These are phyloP conservation scores for Talaromyces thailandensis DNA, from an alignment of 495 filamentous ascomycete genomes.

Conservation along the genomic window DNA sequence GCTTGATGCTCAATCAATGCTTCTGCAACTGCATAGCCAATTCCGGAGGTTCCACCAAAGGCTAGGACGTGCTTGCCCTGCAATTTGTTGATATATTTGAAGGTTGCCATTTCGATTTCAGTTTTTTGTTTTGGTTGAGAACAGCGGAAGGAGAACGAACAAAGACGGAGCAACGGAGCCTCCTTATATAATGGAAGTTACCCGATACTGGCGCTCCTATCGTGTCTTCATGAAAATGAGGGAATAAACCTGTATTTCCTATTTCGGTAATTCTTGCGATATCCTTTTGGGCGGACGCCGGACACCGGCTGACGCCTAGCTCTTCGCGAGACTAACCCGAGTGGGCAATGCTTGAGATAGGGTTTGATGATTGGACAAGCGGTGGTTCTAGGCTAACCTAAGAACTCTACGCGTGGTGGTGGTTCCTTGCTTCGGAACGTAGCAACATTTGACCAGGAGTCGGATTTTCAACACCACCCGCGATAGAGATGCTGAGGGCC, in stretches of 20 bases:
- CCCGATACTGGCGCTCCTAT: background rate
- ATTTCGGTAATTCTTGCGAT: conserved; percentile 2
- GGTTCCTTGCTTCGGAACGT: too few relatives aligned
- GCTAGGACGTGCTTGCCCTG: conserved; percentile 32
- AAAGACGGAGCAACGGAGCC: background rate
- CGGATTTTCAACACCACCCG: too few relatives aligned
- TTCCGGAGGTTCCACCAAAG: conserved; percentile 45
- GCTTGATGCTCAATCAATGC: conserved; percentile 40
- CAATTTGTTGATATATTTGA: conserved; percentile 6
- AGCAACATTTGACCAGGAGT: too few relatives aligned
- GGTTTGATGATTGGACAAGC: too few relatives aligned
- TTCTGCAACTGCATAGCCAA: conserved; percentile 48
- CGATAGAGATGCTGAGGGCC: too few relatives aligned
- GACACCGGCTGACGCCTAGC: background rate
- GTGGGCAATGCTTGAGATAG: too few relatives aligned
- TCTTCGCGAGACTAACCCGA: too few relatives aligned
- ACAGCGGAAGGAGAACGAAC: background rate
- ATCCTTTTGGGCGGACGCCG: too few relatives aligned
- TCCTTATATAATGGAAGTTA: background rate
- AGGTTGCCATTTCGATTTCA: background rate
- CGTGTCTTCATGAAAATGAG: background rate
- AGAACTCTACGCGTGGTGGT: too few relatives aligned
- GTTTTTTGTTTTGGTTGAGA: too few relatives aligned
- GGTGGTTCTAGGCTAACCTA: too few relatives aligned
- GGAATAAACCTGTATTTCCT: background rate